A percentile compares a stretch with the other conserved stretches of the same genome.
These are phyloP conservation scores for Phytophthora megakarya DNA, from an alignment of 352 stramenopile genomes.

Conservation along the genomic window DNA sequence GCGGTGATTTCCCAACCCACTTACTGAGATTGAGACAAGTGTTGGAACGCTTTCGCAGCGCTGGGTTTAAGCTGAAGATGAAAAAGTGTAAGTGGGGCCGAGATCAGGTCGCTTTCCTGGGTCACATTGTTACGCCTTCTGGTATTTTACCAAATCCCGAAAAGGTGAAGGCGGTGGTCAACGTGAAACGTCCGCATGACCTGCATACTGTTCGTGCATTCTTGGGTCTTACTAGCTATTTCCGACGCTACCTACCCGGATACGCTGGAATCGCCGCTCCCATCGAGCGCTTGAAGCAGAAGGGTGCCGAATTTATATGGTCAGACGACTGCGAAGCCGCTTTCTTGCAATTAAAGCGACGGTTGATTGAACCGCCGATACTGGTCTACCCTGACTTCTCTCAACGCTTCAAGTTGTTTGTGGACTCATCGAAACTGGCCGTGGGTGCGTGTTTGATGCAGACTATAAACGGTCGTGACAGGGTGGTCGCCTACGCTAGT, in stretches of 20 bases:
- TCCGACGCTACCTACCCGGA: too few species aligned
- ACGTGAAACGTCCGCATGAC: background rate
- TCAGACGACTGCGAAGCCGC: too few species aligned
- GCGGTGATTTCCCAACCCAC: conserved; percentile 2
- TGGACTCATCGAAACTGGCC: background rate
- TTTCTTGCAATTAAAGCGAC: conserved; percentile 7
- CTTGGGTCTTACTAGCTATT: background rate
- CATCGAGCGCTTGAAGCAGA: too few species aligned
- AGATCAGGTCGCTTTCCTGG: conserved; percentile 7
- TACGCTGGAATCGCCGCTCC: conserved; percentile 1
- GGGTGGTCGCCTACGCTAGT: conserved; percentile 4
- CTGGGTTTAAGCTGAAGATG: conserved; percentile 10
- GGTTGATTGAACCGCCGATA: background rate
- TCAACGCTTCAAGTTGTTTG: conserved; percentile 4
- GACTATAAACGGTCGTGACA: background rate
- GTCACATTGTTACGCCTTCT: background rate
- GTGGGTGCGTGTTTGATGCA: conserved; percentile 7
- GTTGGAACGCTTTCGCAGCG: background rate
- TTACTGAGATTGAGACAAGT: background rate
- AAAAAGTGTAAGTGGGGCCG: conserved; percentile 10
- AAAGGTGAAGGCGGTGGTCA: conserved; percentile 5
- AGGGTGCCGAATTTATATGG: too few species aligned
- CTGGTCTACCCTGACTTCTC: background rate
- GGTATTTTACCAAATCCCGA: conserved; percentile 1
- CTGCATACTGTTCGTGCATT: background rate